Percentiles rank a stretch among this genome's conserved stretches.
Evolutionary conservation across 2,329 filamentous ascomycete species (phyloP).

Genomic region (Fusarium illudens): DNA sequence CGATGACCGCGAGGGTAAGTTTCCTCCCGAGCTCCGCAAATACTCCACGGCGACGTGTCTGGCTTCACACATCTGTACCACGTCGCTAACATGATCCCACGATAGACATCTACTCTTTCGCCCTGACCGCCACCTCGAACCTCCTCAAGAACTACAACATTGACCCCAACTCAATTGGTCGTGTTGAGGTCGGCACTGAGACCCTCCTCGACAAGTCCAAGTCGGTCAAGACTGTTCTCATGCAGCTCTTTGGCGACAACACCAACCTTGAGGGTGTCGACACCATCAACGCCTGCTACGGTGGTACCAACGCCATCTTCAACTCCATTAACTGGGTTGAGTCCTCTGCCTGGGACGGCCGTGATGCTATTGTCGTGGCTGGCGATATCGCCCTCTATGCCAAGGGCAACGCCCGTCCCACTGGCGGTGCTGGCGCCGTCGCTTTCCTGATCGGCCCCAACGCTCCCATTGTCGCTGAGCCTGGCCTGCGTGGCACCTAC

Average conservation of each 20-base stretch:
- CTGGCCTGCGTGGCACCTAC: conserved; percentile 81
- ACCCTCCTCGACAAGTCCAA: conserved; percentile 90
- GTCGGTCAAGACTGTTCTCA: conserved; percentile 87
- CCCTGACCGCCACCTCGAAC: conserved; percentile 79
- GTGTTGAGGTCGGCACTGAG: conserved; percentile 86
- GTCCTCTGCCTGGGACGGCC: conserved; percentile 86
- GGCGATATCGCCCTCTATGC: conserved; percentile 88
- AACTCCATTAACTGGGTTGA: conserved; percentile 88
- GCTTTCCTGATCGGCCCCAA: conserved; percentile 82
- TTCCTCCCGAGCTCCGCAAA: conserved; percentile 22
- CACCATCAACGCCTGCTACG: conserved; percentile 86
- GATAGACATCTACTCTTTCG: conserved; percentile 86
- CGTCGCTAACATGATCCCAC: conserved; percentile 20
- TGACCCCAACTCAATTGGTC: conserved; percentile 79
- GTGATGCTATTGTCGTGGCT: conserved; percentile 80
- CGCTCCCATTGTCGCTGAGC: conserved; percentile 79
- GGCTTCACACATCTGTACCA: conserved; percentile 10
- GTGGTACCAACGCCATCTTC: conserved; percentile 84
- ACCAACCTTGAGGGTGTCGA: conserved; percentile 86
- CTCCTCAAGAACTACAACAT: conserved; percentile 85
- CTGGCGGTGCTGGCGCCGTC: conserved; percentile 80
- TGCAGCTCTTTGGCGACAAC: conserved; percentile 87
- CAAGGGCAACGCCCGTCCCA: conserved; percentile 82
- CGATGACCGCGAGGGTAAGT: conserved; percentile 82
- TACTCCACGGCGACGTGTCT: conserved; percentile 8